These are phyloP conservation scores for Fibroporia radiculosa DNA, from an alignment of 768 basidiomycete genomes.

Conservation along the genomic window DNA sequence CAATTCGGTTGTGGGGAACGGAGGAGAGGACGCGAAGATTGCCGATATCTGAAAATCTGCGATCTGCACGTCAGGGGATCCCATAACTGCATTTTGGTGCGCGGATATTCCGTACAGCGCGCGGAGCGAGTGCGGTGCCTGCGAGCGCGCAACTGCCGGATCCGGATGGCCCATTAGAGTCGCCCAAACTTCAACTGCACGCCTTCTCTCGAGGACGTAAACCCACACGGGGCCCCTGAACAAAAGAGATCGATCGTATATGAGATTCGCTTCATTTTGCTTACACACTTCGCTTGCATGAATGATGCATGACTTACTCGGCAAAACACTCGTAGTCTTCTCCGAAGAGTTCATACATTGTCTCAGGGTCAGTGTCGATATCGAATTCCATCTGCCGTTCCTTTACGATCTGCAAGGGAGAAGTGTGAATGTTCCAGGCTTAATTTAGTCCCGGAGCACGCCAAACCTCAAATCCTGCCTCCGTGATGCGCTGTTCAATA, in stretches of 20 bases:
- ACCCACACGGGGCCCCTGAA: slow-evolving; percentile 83
- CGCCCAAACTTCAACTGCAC: slow-evolving; percentile 74
- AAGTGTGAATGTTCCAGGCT: too few relatives aligned
- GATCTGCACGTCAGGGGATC: slow-evolving; percentile 53
- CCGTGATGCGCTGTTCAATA: slow-evolving; percentile 72
- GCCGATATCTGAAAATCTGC: slow-evolving; percentile 76
- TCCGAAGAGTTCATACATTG: slow-evolving; percentile 73
- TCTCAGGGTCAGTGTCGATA: slow-evolving; percentile 73
- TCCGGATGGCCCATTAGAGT: slow-evolving; percentile 69
- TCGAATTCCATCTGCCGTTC: slow-evolving; percentile 89
- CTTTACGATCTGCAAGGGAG: slow-evolving; percentile 68
- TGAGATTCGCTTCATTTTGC: not conserved
- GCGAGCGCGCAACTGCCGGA: slow-evolving; percentile 44
- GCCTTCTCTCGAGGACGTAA: slow-evolving; percentile 77
- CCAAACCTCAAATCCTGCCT: slow-evolving; percentile 75
- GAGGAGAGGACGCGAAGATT: slow-evolving; percentile 78
- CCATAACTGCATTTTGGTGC: slow-evolving; percentile 63
- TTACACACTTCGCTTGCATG: too few relatives aligned
- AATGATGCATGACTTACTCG: slow-evolving; percentile 51
- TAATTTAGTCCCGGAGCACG: too few relatives aligned
- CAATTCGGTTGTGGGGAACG: slow-evolving; percentile 63
- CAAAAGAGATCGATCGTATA: not conserved
- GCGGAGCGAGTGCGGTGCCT: slow-evolving; percentile 60
- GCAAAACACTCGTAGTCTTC: slow-evolving; percentile 65
- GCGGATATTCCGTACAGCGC: slow-evolving; percentile 54